Evolutionary conservation across 805 yeast genomes (phyloP).

Genomic region (Suhomyces kilbournensis): DNA sequence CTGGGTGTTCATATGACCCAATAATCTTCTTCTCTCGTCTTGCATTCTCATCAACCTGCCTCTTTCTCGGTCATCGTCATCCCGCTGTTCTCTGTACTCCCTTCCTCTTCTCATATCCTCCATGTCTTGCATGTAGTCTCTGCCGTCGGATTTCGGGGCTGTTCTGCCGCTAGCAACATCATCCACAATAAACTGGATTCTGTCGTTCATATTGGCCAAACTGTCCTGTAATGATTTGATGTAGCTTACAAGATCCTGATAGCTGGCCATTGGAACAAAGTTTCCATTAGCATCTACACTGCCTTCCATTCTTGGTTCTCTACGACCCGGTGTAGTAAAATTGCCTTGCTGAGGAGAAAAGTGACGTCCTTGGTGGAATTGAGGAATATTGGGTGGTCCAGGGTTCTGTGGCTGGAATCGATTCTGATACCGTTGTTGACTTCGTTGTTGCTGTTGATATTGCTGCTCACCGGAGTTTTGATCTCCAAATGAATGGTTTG

Average conservation of each 20-base stretch:
- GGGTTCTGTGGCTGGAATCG: conserved; percentile 1
- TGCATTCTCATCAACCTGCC: conserved; percentile 6
- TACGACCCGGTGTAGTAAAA: background rate
- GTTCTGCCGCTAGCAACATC: conserved; percentile 13
- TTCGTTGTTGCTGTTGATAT: conserved; percentile 1
- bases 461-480: background rate
- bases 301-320: background rate
- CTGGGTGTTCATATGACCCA: background rate
- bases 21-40: conserved; percentile 2
- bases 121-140: conserved; percentile 3
- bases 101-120: conserved; percentile 9
- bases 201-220: conserved; percentile 22
- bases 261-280: conserved; percentile 26
- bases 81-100: conserved; percentile 8
- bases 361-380: background rate
- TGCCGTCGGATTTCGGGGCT: background rate
- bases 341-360: background rate
- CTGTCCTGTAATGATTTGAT: conserved; percentile 31
- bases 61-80: conserved; percentile 5
- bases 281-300: conserved; percentile 3
- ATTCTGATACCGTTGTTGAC: background rate
- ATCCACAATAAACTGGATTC: conserved; percentile 27
- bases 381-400: background rate
- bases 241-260: conserved; percentile 34
- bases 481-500: too few species aligned